Evolutionary conservation across 2,329 filamentous ascomycete genomes (phyloP), one percentile per base, ranked within the genome.

Genomic region (Amylocarpus encephaloides): DNA sequence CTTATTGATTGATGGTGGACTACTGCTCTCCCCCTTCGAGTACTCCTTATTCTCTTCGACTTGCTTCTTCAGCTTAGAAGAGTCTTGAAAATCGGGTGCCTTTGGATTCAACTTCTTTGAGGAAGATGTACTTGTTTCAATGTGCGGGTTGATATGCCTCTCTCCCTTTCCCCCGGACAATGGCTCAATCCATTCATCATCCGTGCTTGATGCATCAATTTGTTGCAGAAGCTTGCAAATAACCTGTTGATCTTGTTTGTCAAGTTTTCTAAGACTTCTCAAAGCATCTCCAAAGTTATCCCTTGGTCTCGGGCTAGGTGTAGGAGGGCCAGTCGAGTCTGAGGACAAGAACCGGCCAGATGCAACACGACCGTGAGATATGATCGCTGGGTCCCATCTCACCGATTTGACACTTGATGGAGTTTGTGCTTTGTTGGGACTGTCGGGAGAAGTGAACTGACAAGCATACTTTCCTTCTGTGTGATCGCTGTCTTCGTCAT

Each of bases 371-470:
- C 52, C 55, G 30, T 40, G 48, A 29, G 49, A 49, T n/a, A 59
- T 33, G 16, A 59, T 56, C 22, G 57, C 56, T 15, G 59, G 59
- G 45, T 61, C 59, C 52, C 54, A 59, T 49, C 48, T 57, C 29
- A 61, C 57, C 29, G 57, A 58, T 43, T 58, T 61, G 26, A 51
- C 26, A 11, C 40, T 50, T 6, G 26, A 33, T 16, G 51, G 46
- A 19, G 40, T 51, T 2, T 43, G 22, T 30, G 43, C 35, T 19
- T 32, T 43, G 30, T 39, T 41, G 42, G 16, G n/a, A 42, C n/a
- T 32, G 2, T 18, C 30, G 4, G 46, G 42, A 5, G 42, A 30
- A 26, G 32, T 50, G 12, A 59, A 22, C 40, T 53, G 52, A 30
- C 50, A 49, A 44, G 47, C 48, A 19, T 54, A 46, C 32, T 30